Evolutionary conservation across 805 yeast species (phyloP), one percentile per base, ranked within the genome.

Genomic region (Candida odintsovae): DNA sequence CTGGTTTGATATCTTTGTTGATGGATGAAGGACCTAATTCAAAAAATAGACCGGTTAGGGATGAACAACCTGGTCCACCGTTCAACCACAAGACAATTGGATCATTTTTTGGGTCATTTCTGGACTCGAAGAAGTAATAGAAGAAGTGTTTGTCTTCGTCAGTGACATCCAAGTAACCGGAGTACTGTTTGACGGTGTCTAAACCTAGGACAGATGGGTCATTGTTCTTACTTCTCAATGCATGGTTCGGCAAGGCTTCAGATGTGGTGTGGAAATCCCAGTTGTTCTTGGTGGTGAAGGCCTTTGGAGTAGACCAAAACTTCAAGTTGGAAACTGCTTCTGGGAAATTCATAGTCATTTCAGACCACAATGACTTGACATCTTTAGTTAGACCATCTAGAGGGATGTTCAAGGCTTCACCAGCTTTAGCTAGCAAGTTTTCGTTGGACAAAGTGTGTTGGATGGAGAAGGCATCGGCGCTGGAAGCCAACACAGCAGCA

Each of bases 11-110:
- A 23, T 83, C 77, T 38, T 77, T 64, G 48, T 72, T 76, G 51
- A 88, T 80, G 20, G 82, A 72, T 2, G 95, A 74, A 15, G 96
- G 92, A 25, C 96, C 96, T 57, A 88, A 74, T 64, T 89, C 96
- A 63, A 87, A 86, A 62, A 88, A 84, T 54, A 86, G 74, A 0
- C 96, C 96, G 13, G 95, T 86, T 68, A 87, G 68, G 11, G 95
- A 86, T 15, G 95, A 86, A 68, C 96, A 89, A 4, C 97, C 97
- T 39, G 97, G 96, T 16, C 97, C 97, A 56, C 97, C 97, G 62
- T 89, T 89, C 62, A 89, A 75, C 96, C 97, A 90, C 55, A 92
- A 72, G 43, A 90, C 77, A 37, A 88, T 73, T 1, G 96, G 96
- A 66, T 88, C 96, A 50, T 75, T 86, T 52, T 69, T 69, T n/a